Evolutionary conservation across 495 filamentous ascomycete species (phyloP).

Genomic region (Articulospora tetracladia): DNA sequence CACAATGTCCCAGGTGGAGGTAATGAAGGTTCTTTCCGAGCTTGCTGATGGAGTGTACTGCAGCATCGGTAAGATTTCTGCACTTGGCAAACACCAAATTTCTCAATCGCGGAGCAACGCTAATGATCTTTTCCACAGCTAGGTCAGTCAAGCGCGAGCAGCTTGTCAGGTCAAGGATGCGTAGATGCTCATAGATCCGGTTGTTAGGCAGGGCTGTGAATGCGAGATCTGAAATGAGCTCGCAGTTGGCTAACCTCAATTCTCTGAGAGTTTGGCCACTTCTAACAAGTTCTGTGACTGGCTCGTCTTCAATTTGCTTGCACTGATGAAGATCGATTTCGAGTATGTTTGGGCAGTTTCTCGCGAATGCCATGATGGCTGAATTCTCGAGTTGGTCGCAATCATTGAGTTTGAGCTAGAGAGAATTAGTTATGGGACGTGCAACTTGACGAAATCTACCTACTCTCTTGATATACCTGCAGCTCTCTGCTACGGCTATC

Average conservation of each 20-base stretch:
- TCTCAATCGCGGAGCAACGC: constrained; percentile 79
- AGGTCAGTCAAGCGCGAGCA: constrained; percentile 80
- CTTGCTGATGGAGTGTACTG: constrained; percentile 80
- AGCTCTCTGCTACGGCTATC: constrained; percentile 75
- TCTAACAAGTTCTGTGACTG: constrained; percentile 72
- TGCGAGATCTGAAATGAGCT: constrained; percentile 74
- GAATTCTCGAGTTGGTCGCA: constrained; percentile 74
- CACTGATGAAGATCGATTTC: constrained; percentile 96
- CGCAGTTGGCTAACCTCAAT: constrained; percentile 79
- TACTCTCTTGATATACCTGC: constrained; percentile 85
- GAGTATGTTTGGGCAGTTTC: constrained; percentile 83
- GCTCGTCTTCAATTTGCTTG: constrained; percentile 69
- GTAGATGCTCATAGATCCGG: constrained; percentile 73
- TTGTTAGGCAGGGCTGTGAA: constrained; percentile 76
- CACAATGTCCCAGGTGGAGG: constrained; percentile 92
- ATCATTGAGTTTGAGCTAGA: constrained; percentile 88
- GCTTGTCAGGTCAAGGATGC: constrained; percentile 90
- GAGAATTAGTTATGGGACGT: constrained; percentile 19
- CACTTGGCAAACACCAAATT: constrained; percentile 96
- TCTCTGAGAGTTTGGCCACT: constrained; percentile 81
- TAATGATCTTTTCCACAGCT: constrained; percentile 81
- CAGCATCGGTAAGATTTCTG: constrained; percentile 81
- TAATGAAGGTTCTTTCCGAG: constrained; percentile 96
- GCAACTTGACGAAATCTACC: constrained; percentile 23
- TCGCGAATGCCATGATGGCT: constrained; percentile 79